Conservation (phyloP, 805 yeast genomes). For the Vanderwaltozyma verrucispora region DNA sequence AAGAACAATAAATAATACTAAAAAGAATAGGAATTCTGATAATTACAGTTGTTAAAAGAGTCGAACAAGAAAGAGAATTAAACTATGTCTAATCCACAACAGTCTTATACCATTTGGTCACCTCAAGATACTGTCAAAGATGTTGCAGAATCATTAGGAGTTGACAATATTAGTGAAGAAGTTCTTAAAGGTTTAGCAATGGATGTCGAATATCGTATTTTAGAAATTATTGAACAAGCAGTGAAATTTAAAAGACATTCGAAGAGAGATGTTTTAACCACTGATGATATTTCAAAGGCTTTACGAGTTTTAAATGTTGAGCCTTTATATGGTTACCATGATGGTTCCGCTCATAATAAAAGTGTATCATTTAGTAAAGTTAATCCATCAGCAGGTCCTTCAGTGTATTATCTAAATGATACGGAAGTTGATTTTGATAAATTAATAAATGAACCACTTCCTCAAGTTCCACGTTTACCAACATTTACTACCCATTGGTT, state of each 20-base stretch:
- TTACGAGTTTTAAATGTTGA: conserved; percentile 81
- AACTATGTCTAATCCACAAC: conserved; percentile 19
- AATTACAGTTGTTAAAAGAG: background rate
- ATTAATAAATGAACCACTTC: conserved; percentile 85
- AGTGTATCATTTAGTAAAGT: conserved; percentile 84
- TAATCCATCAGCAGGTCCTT: conserved; percentile 82
- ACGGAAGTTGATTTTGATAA: conserved; percentile 90
- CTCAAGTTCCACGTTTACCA: conserved; percentile 87
- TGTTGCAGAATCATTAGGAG: conserved; percentile 87
- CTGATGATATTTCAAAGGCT: conserved; percentile 75
- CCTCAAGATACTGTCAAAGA: conserved; percentile 95
- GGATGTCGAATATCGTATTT: conserved; percentile 98
- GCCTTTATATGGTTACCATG: conserved; percentile 83
- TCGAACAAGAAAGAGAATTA: background rate
- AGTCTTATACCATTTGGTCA: conserved; percentile 90
- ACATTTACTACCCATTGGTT: conserved; percentile 96
- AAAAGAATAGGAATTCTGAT: no score
- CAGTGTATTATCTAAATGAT: conserved; percentile 85
- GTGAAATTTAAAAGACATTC: conserved; percentile 92
- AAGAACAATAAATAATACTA: no score
- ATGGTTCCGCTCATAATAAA: conserved; percentile 30
- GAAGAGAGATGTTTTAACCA: conserved; percentile 69
- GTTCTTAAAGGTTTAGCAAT: conserved; percentile 91
- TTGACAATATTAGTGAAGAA: conserved; percentile 71
- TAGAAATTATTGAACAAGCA: conserved; percentile 92